These are phyloP conservation scores for Aspergillus ibericus DNA, from an alignment of 2,329 filamentous ascomycete genomes.

Conservation along the genomic window DNA sequence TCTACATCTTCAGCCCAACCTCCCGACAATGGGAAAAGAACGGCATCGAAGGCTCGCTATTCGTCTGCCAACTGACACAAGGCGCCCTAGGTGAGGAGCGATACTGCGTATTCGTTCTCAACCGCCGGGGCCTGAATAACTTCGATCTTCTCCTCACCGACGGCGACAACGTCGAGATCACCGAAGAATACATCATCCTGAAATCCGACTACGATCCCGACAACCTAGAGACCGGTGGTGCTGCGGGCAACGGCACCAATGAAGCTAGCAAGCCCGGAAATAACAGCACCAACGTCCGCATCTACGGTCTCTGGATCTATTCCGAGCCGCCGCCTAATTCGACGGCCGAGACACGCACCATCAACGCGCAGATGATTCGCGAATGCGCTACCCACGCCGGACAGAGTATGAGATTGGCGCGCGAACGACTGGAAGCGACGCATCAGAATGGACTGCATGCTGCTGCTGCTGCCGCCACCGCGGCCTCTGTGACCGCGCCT, in stretches of 20 bases:
- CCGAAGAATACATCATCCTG: slow-evolving; percentile 62
- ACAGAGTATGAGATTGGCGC: slow-evolving; percentile 48
- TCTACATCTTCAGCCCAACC: slow-evolving; percentile 73
- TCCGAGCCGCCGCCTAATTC: slow-evolving; percentile 58
- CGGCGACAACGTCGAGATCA: slow-evolving; percentile 63
- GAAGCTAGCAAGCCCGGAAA: slow-evolving; percentile 16
- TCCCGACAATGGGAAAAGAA: slow-evolving; percentile 78
- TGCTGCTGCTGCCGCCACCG: slow-evolving; percentile 33
- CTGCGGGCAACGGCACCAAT: slow-evolving; percentile 11
- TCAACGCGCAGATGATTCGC: slow-evolving; percentile 56
- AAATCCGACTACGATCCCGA: slow-evolving; percentile 45
- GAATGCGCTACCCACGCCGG: slow-evolving; percentile 56
- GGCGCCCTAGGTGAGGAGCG: slow-evolving; percentile 47
- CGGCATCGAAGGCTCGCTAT: slow-evolving; percentile 82
- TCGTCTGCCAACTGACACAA: slow-evolving; percentile 69
- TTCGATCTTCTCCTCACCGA: slow-evolving; percentile 63
- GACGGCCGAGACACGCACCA: slow-evolving; percentile 52
- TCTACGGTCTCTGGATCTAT: slow-evolving; percentile 66
- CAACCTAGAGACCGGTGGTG: slow-evolving; percentile 18
- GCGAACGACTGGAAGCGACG: slow-evolving; percentile 38
- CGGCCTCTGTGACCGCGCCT: slow-evolving; percentile 28
- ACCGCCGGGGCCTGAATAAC: slow-evolving; percentile 70
- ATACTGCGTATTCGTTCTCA: slow-evolving; percentile 67
- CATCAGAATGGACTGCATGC: slow-evolving; percentile 35
- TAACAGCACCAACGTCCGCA: slow-evolving; percentile 31